Evolutionary conservation across 1,284 basidiomycete species (phyloP), one percentile per base, ranked within the genome.

Genomic region (Cerioporus squamosus): DNA sequence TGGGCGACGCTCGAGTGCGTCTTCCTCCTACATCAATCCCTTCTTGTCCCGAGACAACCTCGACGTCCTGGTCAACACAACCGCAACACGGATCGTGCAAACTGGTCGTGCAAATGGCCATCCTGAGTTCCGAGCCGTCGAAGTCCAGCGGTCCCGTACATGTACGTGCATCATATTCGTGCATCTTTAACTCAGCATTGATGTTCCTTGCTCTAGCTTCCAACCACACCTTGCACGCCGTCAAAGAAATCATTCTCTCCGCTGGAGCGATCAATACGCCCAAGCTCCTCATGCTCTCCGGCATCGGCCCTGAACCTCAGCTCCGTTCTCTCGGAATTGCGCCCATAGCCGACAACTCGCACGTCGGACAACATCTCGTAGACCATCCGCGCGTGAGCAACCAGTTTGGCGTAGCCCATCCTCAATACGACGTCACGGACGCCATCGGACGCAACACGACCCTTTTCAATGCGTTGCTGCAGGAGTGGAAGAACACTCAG

Each of bases 11-110:
- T 75, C n/a, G 64, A 73, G 40, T 62, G 64, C 70, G n/a, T 64
- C 70, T 3, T 64, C 62, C 15, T 68, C 68, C 17, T 74, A 73
- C 51, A 57, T 82, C n/a, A 63, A 67, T 2, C 71, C 74, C 15
- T 59, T 67, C 4, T 59, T 72, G 6, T 61, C 61, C 36, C 65
- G 78, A 10, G 60, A 70, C 5, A 83, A 82, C 60, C 59, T 83
- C 3, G 74, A 79, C 51, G 70, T 83, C 29, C 67, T 81, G 1
- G 58, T 80, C 22, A 72, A 79, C 46, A 73, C 77, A 2, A 74
- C 73, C 23, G 80, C 77, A 6, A 77, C 73, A 2, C 72, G 73
- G 42, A 57, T 82, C 1, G 23, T 79, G 12, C 68, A 70, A 23
- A 71, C 71, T 0, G 57, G 61, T 3, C 58, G 48, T n/a, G 60